Evolutionary conservation across 73 alveolate genomes (phyloP), one percentile per base, ranked within the genome.

Genomic region (Uronychia setigera): DNA sequence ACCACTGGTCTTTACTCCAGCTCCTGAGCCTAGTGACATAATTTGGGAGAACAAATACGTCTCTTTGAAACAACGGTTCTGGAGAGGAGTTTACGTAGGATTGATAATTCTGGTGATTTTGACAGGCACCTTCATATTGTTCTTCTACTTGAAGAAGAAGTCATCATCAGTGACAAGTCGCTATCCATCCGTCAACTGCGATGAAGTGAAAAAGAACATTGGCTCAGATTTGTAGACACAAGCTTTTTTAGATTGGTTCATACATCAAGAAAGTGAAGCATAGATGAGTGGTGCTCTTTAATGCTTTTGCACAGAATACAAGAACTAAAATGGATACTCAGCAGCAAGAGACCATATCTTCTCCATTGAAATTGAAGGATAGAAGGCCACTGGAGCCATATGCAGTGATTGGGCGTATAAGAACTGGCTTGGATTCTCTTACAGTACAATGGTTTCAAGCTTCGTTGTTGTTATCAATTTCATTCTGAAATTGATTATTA

Each of bases 11-110:
- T 46, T 46, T 19, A 46, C 67, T 25, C 79, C 79, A 34, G 87
- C 92, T 26, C 87, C 92, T 1, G 92, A 86, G 74, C 92, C 92
- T 11, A 59, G 88, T 0, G 76, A 86, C 74, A 86, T 86, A 29
- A 35, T 86, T 34, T 86, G 92, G 92, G 92, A 86, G 79, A 78
- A 86, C 67, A 86, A 83, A 79, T 80, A 86, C 76, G 59, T 33
- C 57, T 79, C 92, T 1, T 32, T 58, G 32, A 80, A 59, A 74
- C 33, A 79, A 34, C 30, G 59, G 67, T 35, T 77, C 9, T 76
- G 79, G 19, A 78, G 88, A 78, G 32, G 79, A 33, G 0, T 80
- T 1, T 58, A 35, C 0, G 88, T 86, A n/a, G 32, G 33, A 0
- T 26, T 32, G 0, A 57, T 60, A 1, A 60, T 80, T 1, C 33